Evolutionary conservation across 1,284 basidiomycete genomes (phyloP), one percentile per base, ranked within the genome.

Genomic region (Cystobasidium pallidum): DNA sequence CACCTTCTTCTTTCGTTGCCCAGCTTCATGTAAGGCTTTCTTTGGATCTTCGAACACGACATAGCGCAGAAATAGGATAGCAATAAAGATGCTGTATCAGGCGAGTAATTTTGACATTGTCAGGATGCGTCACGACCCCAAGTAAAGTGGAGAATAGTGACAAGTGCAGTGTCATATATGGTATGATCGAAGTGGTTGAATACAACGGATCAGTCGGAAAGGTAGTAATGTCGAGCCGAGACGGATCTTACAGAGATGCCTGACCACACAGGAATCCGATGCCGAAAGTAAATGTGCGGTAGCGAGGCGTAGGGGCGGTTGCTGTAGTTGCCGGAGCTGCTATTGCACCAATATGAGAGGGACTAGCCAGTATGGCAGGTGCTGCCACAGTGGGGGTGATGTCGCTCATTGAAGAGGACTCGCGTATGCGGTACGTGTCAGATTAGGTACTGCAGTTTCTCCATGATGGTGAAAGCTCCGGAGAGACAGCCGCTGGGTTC

Each of bases 21-120:
- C 43, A 19, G 24, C 58, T 13, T 47, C 57, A 63, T 30, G 54
- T 19, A 63, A 36, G 2, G 74, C 75, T 4, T 51, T 43, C 10
- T 70, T 72, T 0, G 78, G 75, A 43, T 83, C 81, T 54, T 84
- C 84, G 75, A 86, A 85, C 58, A 86, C 83, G 76, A 86, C 82
- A 79, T 85, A 86, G 57, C 84, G 82, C 52, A 86, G 80, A 73
- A 85, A 84, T 26, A 84, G 74, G 54, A 83, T 77, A 17, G 80
- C 78, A 32, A 84, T 79, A 30, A 82, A 41, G 54, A 81, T 72
- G 70, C 79, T 80, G 71, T 28, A n/a, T n/a, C n/a, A n/a, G n/a
- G n/a, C n/a, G n/a, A n/a, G n/a, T n/a, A n/a, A n/a, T n/a, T n/a
- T n/a, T n/a, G n/a, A n/a, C n/a, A n/a, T n/a, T n/a, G n/a, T n/a